These are phyloP conservation scores for Apiospora phragmitis DNA, from an alignment of 2,329 filamentous ascomycete genomes.

Conservation along the genomic window DNA sequence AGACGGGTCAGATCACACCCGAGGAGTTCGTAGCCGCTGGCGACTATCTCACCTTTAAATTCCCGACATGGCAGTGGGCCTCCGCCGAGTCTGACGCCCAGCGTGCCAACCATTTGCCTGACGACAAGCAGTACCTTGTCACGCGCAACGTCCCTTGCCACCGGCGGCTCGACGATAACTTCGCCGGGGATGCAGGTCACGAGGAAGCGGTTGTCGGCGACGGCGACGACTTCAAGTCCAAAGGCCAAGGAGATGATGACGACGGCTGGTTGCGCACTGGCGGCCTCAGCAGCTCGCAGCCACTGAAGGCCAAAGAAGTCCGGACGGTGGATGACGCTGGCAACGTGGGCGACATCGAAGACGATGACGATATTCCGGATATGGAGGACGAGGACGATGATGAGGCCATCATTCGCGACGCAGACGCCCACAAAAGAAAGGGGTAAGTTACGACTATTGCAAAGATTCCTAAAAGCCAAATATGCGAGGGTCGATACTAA, in stretches of 20 bases:
- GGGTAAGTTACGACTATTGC: constrained; percentile 36
- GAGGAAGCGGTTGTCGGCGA: constrained; percentile 86
- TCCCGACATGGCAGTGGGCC: constrained; percentile 96
- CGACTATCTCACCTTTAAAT: constrained; percentile 98
- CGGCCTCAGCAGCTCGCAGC: constrained; percentile 72
- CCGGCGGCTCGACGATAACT: constrained; percentile 87
- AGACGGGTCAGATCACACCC: constrained; percentile 92
- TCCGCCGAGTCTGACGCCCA: constrained; percentile 81
- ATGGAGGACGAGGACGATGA: constrained; percentile 94
- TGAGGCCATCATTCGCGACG: constrained; percentile 90
- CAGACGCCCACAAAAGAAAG: constrained; percentile 47
- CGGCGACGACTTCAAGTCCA: constrained; percentile 62
- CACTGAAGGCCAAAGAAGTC: constrained; percentile 77
- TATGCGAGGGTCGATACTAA: constrained; percentile 15
- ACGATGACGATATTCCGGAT: constrained; percentile 86
- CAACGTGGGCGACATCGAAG: constrained; percentile 76
- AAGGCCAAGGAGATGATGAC: constrained; percentile 75
- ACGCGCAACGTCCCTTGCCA: constrained; percentile 94
- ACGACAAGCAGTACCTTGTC: constrained; percentile 92
- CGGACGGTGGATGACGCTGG: constrained; percentile 87
- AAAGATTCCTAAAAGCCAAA: constrained; percentile 14
- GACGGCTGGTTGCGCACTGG: constrained; percentile 93
- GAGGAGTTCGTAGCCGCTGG: constrained; percentile 95
- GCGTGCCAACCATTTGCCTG: constrained; percentile 78
- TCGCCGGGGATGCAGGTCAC: constrained; percentile 82